These are phyloP conservation scores for Cladosporium colombiae DNA, from an alignment of 2,329 filamentous ascomycete genomes.

Conservation along the genomic window DNA sequence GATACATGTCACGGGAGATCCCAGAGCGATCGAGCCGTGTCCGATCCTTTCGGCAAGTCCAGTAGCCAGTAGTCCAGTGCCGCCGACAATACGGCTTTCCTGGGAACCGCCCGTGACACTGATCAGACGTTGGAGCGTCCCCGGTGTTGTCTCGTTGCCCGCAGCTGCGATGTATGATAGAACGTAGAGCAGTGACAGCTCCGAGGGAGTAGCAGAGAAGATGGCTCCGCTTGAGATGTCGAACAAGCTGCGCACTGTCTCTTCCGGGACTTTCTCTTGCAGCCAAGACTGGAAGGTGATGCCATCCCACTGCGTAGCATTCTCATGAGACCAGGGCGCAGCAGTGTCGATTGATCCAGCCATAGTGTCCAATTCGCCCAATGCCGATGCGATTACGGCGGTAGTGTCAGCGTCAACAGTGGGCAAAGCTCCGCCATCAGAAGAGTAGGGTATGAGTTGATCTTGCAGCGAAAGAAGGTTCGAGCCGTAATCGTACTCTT, in stretches of 20 bases:
- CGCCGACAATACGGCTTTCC: constrained; percentile 22
- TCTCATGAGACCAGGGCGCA: not conserved
- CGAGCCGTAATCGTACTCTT: constrained; percentile 24
- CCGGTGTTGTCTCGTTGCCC: constrained; percentile 22
- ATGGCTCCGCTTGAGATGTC: constrained; percentile 14
- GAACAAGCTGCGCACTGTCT: not conserved
- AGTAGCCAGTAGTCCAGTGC: constrained; percentile 21
- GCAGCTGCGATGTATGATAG: constrained; percentile 25
- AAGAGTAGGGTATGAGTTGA: constrained; percentile 4
- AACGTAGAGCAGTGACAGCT: constrained; percentile 24
- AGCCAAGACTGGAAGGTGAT: constrained; percentile 15
- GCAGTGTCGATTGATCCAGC: not conserved
- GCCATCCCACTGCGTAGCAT: constrained; percentile 18
- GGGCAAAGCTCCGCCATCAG: not conserved
- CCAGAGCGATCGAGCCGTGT: constrained; percentile 10
- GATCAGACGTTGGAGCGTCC: constrained; percentile 23
- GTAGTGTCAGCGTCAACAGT: not conserved
- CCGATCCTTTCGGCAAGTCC: constrained; percentile 23
- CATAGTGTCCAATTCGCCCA: not conserved
- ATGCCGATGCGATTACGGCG: not conserved
- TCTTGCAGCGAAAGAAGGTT: constrained; percentile 16
- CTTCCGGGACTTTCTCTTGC: not conserved
- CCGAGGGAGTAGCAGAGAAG: constrained; percentile 20
- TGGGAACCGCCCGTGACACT: constrained; percentile 18
- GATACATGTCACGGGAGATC: not conserved